Conservation (phyloP, 1,284 basidiomycete species). For the Rhodotorula sp. region DNA sequence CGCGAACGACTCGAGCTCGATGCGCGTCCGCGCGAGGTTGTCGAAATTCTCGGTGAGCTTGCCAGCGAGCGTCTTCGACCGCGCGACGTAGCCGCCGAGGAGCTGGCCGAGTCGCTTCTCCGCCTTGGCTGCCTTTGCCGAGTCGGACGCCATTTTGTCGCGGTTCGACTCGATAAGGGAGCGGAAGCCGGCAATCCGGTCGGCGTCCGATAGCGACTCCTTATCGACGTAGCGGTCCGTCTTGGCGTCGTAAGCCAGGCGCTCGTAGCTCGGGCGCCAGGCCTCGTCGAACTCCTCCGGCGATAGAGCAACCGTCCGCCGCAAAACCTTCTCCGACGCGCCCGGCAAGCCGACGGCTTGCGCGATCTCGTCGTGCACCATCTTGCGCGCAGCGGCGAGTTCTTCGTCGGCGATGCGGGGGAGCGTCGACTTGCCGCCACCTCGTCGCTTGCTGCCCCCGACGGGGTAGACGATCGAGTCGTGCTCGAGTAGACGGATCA, state of each 20-base stretch:
- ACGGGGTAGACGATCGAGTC: constrained; percentile 85
- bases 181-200: constrained; percentile 65
- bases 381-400: constrained; percentile 67
- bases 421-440: constrained; percentile 72
- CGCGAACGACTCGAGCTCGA: constrained; percentile 75
- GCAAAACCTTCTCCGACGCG: constrained; percentile 72
- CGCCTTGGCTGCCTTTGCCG: constrained; percentile 72
- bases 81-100: constrained; percentile 84
- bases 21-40: constrained; percentile 63
- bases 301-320: constrained; percentile 59
- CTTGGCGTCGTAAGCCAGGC: constrained; percentile 63
- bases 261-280: constrained; percentile 66
- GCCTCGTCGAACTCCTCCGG: constrained; percentile 54
- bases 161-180: constrained; percentile 63
- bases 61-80: constrained; percentile 67
- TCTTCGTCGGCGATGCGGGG: constrained; percentile 72
- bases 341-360: constrained; percentile 76
- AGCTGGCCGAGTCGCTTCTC: constrained; percentile 89
- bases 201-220: constrained; percentile 57
- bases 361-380: constrained; percentile 79
- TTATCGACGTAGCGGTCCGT: constrained; percentile 68
- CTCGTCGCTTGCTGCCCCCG: constrained; percentile 72
- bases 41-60: constrained; percentile 67
- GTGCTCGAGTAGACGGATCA: constrained; percentile 76
- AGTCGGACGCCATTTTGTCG: constrained; percentile 77